Evolutionary conservation across 768 basidiomycete genomes (phyloP), one percentile per base, ranked within the genome.

Genomic region (Vishniacozyma victoriae): DNA sequence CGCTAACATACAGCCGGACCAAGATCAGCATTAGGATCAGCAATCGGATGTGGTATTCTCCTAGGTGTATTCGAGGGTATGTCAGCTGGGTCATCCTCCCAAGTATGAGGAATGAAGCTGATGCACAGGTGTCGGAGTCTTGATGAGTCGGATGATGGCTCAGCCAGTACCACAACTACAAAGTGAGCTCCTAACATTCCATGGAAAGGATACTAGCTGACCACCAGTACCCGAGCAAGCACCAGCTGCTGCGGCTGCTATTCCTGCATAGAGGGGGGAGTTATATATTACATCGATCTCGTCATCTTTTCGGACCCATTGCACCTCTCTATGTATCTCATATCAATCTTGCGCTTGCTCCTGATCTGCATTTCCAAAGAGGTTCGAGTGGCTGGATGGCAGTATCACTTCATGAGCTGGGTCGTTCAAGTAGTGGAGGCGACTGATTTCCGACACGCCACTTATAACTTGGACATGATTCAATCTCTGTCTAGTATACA

Each of bases 1-100:
- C 29, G 29, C 29, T 26, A 20, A 18, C 16, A 33, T 15, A 7
- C 61, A 96, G 93, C 89, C 76, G 93, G 93, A 15, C 95, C 93
- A 23, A 84, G 80, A 75, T 83, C 87, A 20, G 89, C 89, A 20
- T 75, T 96, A 37, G 85, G 85, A 14, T 91, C 87, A n/a, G 93
- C 93, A 15, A 79, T 99, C 38, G 87, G 87, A 14, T 97, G 95
- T 69, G 93, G 92, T 69, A 92, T 99, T 51, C 77, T 99, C 20
- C 80, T 99, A 20, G 92, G 93, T 59, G 68, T 71, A 16, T 70
- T 71, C 31, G 70, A 71, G 48, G 69, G 70, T 60, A 46, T 44
- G 56, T 48, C 5, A 19, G 16, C 36, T 41, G 11, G 7, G 1
- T 9, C 23, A 26, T 12, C 14, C 2, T 7, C 35, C 13, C 13